Evolutionary conservation across 2,329 filamentous ascomycete genomes (phyloP).

Genomic region (Exophiala mesophila): DNA sequence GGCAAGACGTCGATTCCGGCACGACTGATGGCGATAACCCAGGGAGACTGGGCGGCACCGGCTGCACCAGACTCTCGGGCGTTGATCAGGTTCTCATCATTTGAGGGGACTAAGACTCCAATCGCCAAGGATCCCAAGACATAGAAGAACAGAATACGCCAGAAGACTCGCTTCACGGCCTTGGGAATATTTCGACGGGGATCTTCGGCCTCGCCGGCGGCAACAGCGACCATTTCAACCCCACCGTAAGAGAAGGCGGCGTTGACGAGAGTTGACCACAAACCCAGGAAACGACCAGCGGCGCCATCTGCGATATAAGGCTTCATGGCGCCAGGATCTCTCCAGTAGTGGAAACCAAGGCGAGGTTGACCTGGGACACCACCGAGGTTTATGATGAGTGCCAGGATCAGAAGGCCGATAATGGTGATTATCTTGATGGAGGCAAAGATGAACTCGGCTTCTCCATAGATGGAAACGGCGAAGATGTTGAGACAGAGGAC

Average conservation of each 20-base stretch:
- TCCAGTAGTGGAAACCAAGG: constrained; percentile 59
- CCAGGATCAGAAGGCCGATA: constrained; percentile 47
- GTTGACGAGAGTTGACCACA: constrained; percentile 45
- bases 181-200: constrained; percentile 38
- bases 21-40: constrained; percentile 49
- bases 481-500: constrained; percentile 60
- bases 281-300: constrained; percentile 51
- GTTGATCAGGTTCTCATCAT: constrained; percentile 51
- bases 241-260: constrained; percentile 49
- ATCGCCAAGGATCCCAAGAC: constrained; percentile 68
- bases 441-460: constrained; percentile 47
- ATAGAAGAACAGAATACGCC: constrained; percentile 69
- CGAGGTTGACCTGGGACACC: constrained; percentile 43
- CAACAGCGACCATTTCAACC: constrained; percentile 46
- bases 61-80: constrained; percentile 34
- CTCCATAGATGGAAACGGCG: constrained; percentile 45
- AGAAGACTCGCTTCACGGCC: constrained; percentile 42
- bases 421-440: constrained; percentile 49
- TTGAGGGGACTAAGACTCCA: constrained; percentile 70
- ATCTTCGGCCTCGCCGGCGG: constrained; percentile 46
- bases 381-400: constrained; percentile 48
- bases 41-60: constrained; percentile 45
- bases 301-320: constrained; percentile 22
- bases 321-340: constrained; percentile 34
- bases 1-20: constrained; percentile 60